These are phyloP conservation scores for Closterium sp. DNA, from an alignment of 139 green algal genomes.

Conservation along the genomic window DNA sequence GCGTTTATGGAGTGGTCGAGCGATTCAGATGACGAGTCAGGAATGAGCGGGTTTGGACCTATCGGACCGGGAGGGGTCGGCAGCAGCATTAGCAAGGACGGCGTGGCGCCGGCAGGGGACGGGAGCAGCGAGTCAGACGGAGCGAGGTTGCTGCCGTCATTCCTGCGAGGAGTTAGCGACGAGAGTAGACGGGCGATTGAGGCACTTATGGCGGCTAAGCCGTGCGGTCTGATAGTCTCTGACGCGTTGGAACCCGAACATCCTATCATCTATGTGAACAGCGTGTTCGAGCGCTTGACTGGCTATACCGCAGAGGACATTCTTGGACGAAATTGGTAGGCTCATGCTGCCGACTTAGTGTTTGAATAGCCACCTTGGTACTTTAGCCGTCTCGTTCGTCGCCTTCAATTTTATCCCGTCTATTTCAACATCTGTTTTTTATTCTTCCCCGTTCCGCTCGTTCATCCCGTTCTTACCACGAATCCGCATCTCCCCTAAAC, in stretches of 20 bases:
- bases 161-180: not conserved
- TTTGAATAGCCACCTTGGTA: no score
- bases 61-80: not conserved
- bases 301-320: not conserved
- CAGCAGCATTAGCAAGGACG: not conserved
- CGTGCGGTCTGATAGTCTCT: not conserved
- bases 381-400: not conserved
- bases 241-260: not conserved
- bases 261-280: slow-evolving; percentile 8
- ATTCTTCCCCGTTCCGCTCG: not conserved
- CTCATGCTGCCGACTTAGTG: not conserved
- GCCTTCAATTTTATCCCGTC: no score
- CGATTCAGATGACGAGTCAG: not conserved
- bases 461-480: not conserved
- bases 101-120: not conserved
- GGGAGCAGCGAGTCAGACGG: not conserved
- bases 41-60: not conserved
- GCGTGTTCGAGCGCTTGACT: not conserved
- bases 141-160: not conserved
- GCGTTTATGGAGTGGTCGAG: not conserved
- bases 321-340: slow-evolving; percentile 2
- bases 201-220: not conserved
- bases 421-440: no score
- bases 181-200: not conserved
- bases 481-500: not conserved